Conservation (phyloP, 148 eudicot genomes). For the Amaranthus palmeri region DNA sequence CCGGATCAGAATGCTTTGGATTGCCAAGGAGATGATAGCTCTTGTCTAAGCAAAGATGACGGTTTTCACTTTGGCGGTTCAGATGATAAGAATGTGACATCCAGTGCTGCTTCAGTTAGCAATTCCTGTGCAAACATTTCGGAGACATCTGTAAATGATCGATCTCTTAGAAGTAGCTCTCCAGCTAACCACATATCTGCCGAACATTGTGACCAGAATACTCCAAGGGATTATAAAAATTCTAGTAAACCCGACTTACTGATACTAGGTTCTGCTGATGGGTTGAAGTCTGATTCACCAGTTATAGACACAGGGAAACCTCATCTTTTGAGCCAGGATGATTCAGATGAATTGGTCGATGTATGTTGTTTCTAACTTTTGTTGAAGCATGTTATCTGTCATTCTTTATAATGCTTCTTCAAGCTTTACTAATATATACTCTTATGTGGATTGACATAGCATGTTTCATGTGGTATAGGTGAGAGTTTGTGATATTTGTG, state of each 20-base stretch:
- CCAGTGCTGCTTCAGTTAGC: slow-evolving; percentile 25
- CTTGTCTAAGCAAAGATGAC: slow-evolving; percentile 25
- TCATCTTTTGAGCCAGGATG: slow-evolving; percentile 21
- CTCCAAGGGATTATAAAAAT: neutral
- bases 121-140: slow-evolving; percentile 19
- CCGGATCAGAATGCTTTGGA: slow-evolving; percentile 10
- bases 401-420: neutral
- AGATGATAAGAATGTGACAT: slow-evolving; percentile 25
- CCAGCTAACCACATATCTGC: slow-evolving; percentile 7
- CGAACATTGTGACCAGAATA: slow-evolving; percentile 11
- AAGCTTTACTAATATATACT: neutral
- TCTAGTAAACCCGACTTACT: slow-evolving; percentile 14
- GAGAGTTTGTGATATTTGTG: slow-evolving; percentile 45
- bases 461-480: slow-evolving; percentile 29
- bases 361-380: slow-evolving; percentile 26
- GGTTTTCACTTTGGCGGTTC: slow-evolving; percentile 14
- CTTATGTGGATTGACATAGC: slow-evolving; percentile 8
- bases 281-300: slow-evolving; percentile 12
- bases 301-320: slow-evolving; percentile 16
- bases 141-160: slow-evolving; percentile 25
- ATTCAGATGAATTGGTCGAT: slow-evolving; percentile 35
- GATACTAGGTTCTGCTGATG: slow-evolving; percentile 17
- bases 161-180: slow-evolving; percentile 5
- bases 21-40: slow-evolving; percentile 27
- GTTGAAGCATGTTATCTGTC: neutral